Percentiles rank a stretch among this genome's conserved stretches.
Evolutionary conservation across 345 rosid genomes (phyloP).

Genomic region (Euphorbia peplus): DNA sequence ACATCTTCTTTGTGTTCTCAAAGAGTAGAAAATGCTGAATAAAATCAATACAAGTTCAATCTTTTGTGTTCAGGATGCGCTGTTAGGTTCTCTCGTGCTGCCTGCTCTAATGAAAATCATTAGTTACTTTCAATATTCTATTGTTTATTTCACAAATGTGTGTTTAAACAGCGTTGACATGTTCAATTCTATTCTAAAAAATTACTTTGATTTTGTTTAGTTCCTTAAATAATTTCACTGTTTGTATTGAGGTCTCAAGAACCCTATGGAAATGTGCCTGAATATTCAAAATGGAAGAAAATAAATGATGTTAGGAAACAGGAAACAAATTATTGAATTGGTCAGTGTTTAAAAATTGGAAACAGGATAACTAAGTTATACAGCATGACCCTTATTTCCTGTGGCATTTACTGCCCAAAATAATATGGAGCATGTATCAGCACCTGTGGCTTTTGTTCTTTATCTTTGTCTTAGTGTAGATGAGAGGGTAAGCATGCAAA

Average conservation of each 20-base stretch:
- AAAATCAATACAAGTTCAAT: no score
- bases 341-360: neutral
- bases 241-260: neutral
- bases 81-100: no score
- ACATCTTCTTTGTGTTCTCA: no score
- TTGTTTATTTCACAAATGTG: neutral
- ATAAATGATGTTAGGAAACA: neutral
- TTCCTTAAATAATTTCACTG: neutral
- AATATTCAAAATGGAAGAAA: neutral
- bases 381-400: neutral
- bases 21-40: no score
- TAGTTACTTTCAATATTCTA: neutral
- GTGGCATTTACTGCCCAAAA: neutral
- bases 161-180: neutral
- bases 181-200: neutral
- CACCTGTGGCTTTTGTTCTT: neutral
- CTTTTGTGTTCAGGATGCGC: no score
- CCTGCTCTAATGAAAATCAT: neutral
- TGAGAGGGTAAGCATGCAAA: neutral
- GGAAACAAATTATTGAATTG: neutral
- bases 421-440: neutral
- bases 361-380: neutral
- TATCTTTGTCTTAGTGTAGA: neutral
- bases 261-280: neutral
- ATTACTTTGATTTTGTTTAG: no score